These are phyloP conservation scores for Teratosphaeria pseudoeucalypti DNA, from an alignment of 2,329 filamentous ascomycete species.

Conservation along the genomic window DNA sequence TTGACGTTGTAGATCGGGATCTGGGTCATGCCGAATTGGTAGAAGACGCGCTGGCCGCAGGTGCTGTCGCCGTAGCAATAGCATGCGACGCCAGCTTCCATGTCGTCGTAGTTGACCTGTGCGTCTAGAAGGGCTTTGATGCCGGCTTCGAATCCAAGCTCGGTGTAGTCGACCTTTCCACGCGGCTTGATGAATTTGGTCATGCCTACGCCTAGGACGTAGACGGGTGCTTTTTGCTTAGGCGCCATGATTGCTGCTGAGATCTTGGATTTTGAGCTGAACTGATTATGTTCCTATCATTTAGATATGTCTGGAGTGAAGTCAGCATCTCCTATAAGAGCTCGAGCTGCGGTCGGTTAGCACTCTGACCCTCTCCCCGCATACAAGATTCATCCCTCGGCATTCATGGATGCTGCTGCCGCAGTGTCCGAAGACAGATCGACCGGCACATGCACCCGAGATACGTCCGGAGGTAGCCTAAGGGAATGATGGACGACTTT, in stretches of 20 bases:
- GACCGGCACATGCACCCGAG: too few relatives aligned
- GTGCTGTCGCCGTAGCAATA: conserved; percentile 96
- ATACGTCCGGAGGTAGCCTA: too few relatives aligned
- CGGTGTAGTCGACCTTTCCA: conserved; percentile 87
- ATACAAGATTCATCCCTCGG: too few relatives aligned
- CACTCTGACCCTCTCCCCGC: too few relatives aligned
- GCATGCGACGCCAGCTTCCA: conserved; percentile 91
- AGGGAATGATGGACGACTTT: too few relatives aligned
- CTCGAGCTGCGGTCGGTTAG: too few relatives aligned
- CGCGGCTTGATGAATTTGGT: conserved; percentile 98
- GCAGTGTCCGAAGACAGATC: too few relatives aligned
- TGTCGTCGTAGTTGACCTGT: conserved; percentile 77
- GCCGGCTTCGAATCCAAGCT: conserved; percentile 86
- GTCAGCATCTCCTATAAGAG: neutral
- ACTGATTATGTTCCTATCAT: neutral
- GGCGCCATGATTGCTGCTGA: conserved; percentile 7
- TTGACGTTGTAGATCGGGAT: conserved; percentile 98
- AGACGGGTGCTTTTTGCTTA: conserved; percentile 40
- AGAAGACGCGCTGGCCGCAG: conserved; percentile 83
- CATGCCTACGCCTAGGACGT: conserved; percentile 96
- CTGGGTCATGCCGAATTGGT: conserved; percentile 94
- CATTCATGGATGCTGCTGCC: too few relatives aligned
- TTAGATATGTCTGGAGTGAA: neutral
- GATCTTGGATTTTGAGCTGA: neutral
- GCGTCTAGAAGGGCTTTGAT: conserved; percentile 75